phyloP scores from a whole-genome alignment of 192 early-diverging fungal species.

The Backusella psychrophila region DNA sequence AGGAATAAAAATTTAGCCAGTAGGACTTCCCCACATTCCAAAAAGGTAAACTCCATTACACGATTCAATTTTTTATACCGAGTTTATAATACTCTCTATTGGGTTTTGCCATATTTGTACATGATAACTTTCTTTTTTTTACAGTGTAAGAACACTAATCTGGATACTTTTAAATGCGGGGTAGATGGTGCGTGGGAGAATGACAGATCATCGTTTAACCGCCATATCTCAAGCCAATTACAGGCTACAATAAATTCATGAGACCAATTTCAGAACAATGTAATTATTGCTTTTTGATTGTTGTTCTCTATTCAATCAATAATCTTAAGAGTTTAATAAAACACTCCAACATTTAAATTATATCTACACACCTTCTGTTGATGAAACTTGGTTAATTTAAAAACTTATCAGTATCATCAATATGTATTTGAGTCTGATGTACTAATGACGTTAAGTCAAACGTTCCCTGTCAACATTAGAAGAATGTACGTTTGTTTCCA shows the following conservation, averaged over 20 bases:
- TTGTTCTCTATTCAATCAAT: background rate
- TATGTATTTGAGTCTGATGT: background rate
- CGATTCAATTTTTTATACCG: background rate
- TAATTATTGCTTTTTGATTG: background rate
- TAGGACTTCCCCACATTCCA: background rate
- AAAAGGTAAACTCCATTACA: background rate
- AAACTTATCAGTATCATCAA: background rate
- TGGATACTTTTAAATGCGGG: constrained; percentile 4
- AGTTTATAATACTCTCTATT: background rate
- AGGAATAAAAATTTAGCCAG: constrained; percentile 2
- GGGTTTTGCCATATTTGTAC: constrained; percentile 2
- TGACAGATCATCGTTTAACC: background rate
- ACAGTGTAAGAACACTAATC: background rate
- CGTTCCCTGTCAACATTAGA: background rate
- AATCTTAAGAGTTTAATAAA: background rate
- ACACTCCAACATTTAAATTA: background rate
- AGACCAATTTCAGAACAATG: background rate
- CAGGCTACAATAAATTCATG: background rate
- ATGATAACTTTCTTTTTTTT: background rate
- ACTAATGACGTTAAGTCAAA: background rate
- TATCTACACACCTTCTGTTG: background rate
- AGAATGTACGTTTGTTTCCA: background rate
- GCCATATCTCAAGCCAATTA: background rate
- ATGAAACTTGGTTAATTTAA: background rate
- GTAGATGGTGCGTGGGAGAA: constrained; percentile 5